phyloP scores from a whole-genome alignment of 495 filamentous ascomycete species.

The Cudoniella acicularis region DNA sequence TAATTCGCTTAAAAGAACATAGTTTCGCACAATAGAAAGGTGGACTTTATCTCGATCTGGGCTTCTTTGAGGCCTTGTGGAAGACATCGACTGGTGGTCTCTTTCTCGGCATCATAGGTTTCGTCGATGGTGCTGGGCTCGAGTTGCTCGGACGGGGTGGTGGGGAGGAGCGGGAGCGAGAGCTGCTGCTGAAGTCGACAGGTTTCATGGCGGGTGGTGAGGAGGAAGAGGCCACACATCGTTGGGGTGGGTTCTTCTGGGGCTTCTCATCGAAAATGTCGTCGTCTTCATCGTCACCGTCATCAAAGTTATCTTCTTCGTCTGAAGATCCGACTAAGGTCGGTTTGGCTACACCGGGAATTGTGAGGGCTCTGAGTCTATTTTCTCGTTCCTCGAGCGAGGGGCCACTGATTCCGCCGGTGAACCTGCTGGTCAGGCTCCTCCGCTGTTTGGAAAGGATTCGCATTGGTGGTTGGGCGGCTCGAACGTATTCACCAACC shows the following conservation, averaged over 20 bases:
- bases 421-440: background rate
- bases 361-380: conserved; percentile 11
- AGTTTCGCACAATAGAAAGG: background rate
- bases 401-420: background rate
- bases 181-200: conserved; percentile 5
- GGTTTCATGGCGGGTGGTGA: conserved; percentile 1
- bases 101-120: conserved; percentile 15
- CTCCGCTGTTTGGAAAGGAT: conserved; percentile 11
- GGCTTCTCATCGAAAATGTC: conserved; percentile 18
- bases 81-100: conserved; percentile 22
- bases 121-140: conserved; percentile 5
- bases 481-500: conserved; percentile 18
- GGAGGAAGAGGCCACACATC: background rate
- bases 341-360: background rate
- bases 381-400: conserved; percentile 16
- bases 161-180: background rate
- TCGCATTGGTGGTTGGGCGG: conserved; percentile 14
- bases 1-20: too few species aligned
- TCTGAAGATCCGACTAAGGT: conserved; percentile 8
- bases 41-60: conserved; percentile 6
- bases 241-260: background rate
- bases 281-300: conserved; percentile 14
- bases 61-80: conserved; percentile 20
- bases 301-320: background rate
- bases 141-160: background rate